Evolutionary conservation across 2,329 filamentous ascomycete species (phyloP).

Genomic region (Oidium heveae): DNA sequence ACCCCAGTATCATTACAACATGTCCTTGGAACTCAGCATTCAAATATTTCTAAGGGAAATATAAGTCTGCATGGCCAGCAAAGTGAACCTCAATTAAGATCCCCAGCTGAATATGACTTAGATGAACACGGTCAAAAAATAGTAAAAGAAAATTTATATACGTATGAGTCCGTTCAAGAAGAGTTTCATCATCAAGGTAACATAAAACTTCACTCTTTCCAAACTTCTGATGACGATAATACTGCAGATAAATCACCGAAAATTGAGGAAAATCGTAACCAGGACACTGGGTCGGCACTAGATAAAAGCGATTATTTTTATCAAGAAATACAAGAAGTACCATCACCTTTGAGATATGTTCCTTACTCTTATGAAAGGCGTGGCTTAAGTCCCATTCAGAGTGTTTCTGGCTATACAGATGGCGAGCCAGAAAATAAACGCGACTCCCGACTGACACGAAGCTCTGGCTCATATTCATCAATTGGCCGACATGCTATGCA

Average conservation of each 20-base stretch:
- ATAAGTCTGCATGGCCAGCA: slow-evolving; percentile 20
- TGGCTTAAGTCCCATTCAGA: slow-evolving; percentile 70
- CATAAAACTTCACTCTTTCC: slow-evolving; percentile 7
- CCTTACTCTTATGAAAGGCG: slow-evolving; percentile 44
- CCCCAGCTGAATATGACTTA: slow-evolving; percentile 11
- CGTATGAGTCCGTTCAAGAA: neutral
- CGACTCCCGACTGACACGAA: slow-evolving; percentile 28
- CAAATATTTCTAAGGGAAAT: slow-evolving; percentile 19
- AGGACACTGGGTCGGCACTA: slow-evolving; percentile 8
- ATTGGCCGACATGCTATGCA: slow-evolving; percentile 28
- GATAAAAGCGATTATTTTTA: slow-evolving; percentile 18
- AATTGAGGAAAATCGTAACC: slow-evolving; percentile 15
- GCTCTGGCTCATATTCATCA: slow-evolving; percentile 33
- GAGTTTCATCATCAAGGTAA: slow-evolving; percentile 1
- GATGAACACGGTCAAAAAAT: slow-evolving; percentile 14
- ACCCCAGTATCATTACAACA: slow-evolving; percentile 28
- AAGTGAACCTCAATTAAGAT: slow-evolving; percentile 20
- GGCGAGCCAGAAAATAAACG: slow-evolving; percentile 33
- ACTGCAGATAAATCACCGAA: slow-evolving; percentile 16
- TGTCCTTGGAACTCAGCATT: slow-evolving; percentile 40
- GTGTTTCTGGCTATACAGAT: slow-evolving; percentile 66
- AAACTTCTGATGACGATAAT: slow-evolving; percentile 10
- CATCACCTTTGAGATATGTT: slow-evolving; percentile 37
- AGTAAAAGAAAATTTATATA: slow-evolving; percentile 1
- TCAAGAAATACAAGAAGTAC: slow-evolving; percentile 27